Evolutionary conservation across 768 basidiomycete species (phyloP).

Genomic region (Panus rudis): DNA sequence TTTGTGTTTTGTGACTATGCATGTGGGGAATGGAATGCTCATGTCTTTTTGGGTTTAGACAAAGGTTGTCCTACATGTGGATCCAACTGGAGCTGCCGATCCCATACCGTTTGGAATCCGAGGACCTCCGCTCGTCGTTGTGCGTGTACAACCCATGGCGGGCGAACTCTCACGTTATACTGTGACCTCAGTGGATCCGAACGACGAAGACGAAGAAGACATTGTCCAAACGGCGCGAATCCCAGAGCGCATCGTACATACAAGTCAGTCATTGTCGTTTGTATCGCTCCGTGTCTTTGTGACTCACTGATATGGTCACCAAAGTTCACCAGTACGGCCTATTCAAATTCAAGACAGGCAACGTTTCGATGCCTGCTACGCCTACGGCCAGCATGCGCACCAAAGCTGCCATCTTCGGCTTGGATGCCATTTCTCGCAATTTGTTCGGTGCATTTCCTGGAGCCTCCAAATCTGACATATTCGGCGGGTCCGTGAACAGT

Average conservation of each 20-base stretch:
- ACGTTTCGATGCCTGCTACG: conserved; percentile 74
- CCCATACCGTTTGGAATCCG: conserved; percentile 69
- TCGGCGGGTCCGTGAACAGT: conserved; percentile 63
- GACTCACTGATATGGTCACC: background rate
- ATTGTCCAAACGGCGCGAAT: conserved; percentile 74
- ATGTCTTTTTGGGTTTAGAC: conserved; percentile 41
- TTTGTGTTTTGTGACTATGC: conserved; percentile 4
- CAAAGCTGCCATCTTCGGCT: conserved; percentile 75
- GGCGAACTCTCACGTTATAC: conserved; percentile 77
- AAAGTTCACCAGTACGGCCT: conserved; percentile 84
- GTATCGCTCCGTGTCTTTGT: background rate
- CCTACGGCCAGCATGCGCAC: conserved; percentile 72
- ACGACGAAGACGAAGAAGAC: conserved; percentile 72
- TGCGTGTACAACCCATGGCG: conserved; percentile 76
- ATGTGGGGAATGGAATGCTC: background rate
- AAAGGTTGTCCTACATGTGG: conserved; percentile 84
- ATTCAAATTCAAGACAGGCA: conserved; percentile 80
- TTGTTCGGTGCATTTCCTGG: conserved; percentile 71
- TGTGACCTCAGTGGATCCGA: conserved; percentile 67
- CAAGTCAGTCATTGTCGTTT: conserved; percentile 47
- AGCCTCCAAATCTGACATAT: conserved; percentile 65
- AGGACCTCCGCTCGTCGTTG: conserved; percentile 68
- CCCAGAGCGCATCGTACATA: conserved; percentile 70
- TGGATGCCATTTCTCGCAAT: conserved; percentile 87
- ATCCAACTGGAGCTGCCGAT: conserved; percentile 67